Conservation (phyloP, 495 filamentous ascomycete genomes). For the Xylaria cubensis region DNA sequence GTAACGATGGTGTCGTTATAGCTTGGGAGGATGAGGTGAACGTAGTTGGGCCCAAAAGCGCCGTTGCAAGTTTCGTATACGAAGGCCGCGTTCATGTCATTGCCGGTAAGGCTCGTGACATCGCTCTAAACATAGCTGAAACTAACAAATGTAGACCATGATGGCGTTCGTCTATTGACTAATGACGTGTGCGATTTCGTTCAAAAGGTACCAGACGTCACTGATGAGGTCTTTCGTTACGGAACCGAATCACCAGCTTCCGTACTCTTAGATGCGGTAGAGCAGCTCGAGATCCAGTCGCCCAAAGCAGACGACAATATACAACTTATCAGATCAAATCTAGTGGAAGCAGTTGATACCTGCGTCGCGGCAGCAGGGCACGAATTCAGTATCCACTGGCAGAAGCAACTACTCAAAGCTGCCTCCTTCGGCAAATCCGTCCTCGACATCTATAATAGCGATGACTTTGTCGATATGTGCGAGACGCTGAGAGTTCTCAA, state of each 20-base stretch:
- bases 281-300: conserved; percentile 89
- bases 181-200: conserved; percentile 94
- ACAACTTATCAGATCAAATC: conserved; percentile 82
- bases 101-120: conserved; percentile 65
- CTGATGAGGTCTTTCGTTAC: conserved; percentile 85
- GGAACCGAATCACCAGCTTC: conserved; percentile 88
- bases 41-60: conserved; percentile 83
- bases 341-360: conserved; percentile 89
- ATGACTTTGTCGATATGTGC: conserved; percentile 98
- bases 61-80: conserved; percentile 84
- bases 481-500: conserved; percentile 92
- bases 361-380: conserved; percentile 85
- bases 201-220: conserved; percentile 89
- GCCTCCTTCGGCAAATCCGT: conserved; percentile 98
- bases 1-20: conserved; percentile 90
- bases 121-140: conserved; percentile 46
- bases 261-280: conserved; percentile 88
- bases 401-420: conserved; percentile 92
- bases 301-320: conserved; percentile 98
- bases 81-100: conserved; percentile 89
- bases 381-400: conserved; percentile 89
- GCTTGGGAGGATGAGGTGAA: conserved; percentile 99
- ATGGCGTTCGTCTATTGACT: conserved; percentile 86
- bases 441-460: conserved; percentile 92
- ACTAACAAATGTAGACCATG: conserved; percentile 78